Conservation (phyloP, 306 rosid species). For the Glycine tomentella region DNA sequence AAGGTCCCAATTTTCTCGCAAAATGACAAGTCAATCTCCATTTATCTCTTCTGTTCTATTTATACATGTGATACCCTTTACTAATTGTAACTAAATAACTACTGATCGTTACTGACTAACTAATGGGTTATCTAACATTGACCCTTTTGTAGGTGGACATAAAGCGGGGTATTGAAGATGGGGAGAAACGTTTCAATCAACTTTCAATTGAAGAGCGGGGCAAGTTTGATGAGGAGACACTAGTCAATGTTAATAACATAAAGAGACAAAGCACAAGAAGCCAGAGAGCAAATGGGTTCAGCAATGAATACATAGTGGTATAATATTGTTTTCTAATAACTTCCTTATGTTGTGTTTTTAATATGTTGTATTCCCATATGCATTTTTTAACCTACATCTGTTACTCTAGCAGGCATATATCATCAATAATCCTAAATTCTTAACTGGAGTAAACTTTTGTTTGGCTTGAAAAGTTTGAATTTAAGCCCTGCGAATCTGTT, state of each 20-base stretch:
- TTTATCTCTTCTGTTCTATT: not conserved
- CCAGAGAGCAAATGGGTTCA: slow-evolving; percentile 83
- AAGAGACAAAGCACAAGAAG: slow-evolving; percentile 80
- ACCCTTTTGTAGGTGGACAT: slow-evolving; percentile 69
- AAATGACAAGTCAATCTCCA: not conserved
- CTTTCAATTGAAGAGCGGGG: slow-evolving; percentile 98
- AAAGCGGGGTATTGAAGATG: slow-evolving; percentile 85
- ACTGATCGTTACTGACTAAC: not conserved
- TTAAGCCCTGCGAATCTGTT: slow-evolving; percentile 17
- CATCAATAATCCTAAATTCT: slow-evolving; percentile 8
- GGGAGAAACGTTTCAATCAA: slow-evolving; percentile 93
- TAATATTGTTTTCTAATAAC: slow-evolving; percentile 27
- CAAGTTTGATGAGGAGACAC: slow-evolving; percentile 96
- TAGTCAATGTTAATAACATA: slow-evolving; percentile 88
- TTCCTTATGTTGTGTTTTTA: slow-evolving; percentile 21
- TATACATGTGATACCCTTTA: not conserved
- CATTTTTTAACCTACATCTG: slow-evolving; percentile 1
- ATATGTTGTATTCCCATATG: slow-evolving; percentile 3
- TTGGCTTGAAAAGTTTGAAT: slow-evolving; percentile 25
- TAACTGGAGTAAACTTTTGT: slow-evolving; percentile 11
- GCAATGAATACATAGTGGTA: slow-evolving; percentile 98
- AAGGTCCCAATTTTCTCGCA: not conserved
- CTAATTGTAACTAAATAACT: not conserved
- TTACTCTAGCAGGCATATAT: slow-evolving; percentile 4
- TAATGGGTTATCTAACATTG: slow-evolving; percentile 19